phyloP scores from a whole-genome alignment of 345 rosid genomes.

The Dimocarpus longan region DNA sequence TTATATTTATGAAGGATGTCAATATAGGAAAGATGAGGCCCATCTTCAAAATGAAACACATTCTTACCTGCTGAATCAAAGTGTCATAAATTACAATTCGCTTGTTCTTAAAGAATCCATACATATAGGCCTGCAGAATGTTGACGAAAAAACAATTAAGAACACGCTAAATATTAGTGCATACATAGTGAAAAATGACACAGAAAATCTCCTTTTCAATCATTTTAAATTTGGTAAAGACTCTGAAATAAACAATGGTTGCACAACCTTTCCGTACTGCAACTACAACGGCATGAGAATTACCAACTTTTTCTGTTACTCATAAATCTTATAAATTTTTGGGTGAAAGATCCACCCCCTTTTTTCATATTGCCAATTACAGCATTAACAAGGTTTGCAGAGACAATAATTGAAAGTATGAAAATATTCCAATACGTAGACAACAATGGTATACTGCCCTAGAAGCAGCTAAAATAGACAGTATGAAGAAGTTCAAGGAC shows the following conservation, averaged over 20 bases:
- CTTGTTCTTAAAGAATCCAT: conserved; percentile 98
- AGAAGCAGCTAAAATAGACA: not conserved
- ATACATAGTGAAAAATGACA: not conserved
- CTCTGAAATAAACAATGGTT: not conserved
- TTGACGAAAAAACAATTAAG: conserved; percentile 25
- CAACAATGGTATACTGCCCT: not conserved
- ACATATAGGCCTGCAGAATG: conserved; percentile 89
- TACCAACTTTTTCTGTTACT: not conserved
- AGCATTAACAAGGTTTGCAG: not conserved
- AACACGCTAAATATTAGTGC: not conserved
- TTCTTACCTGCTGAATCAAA: conserved; percentile 89
- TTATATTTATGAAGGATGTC: no score
- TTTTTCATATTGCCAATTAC: conserved; percentile 2
- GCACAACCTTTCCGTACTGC: not conserved
- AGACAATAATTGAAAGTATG: not conserved
- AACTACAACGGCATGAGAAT: not conserved
- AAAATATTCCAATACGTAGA: not conserved
- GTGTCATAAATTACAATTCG: conserved; percentile 97
- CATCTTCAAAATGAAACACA: conserved; percentile 2
- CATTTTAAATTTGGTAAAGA: not conserved
- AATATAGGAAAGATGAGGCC: not conserved
- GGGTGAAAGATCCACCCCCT: not conserved
- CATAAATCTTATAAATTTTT: not conserved
- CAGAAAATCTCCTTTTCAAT: not conserved
- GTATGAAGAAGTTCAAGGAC: not conserved